These are phyloP conservation scores for Serendipita vermifera DNA, from an alignment of 768 basidiomycete genomes.

Conservation along the genomic window DNA sequence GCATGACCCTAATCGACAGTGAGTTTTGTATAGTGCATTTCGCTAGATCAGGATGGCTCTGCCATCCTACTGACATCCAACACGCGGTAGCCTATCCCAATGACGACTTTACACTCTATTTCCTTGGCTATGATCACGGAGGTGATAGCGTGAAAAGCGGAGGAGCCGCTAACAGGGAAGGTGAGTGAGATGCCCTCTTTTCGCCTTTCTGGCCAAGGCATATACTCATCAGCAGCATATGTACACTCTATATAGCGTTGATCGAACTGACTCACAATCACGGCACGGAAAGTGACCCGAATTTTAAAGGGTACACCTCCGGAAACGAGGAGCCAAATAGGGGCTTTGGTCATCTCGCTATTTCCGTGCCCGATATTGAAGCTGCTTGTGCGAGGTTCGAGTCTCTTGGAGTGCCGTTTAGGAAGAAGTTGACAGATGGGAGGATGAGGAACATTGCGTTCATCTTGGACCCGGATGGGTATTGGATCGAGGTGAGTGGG, in stretches of 20 bases:
- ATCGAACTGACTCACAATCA: conserved; percentile 84
- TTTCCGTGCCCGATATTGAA: conserved; percentile 72
- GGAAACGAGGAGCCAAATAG: conserved; percentile 77
- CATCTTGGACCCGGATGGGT: conserved; percentile 72
- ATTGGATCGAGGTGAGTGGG: neutral
- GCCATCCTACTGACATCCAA: conserved; percentile 24
- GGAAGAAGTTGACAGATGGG: conserved; percentile 77
- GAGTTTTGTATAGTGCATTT: too few relatives aligned
- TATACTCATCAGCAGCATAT: neutral
- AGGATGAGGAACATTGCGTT: conserved; percentile 79
- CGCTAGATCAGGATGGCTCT: neutral
- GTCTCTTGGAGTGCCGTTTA: conserved; percentile 63
- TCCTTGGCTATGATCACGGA: conserved; percentile 62
- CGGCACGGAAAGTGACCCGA: conserved; percentile 69
- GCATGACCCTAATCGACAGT: neutral
- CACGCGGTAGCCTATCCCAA: conserved; percentile 36
- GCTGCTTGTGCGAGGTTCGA: conserved; percentile 77
- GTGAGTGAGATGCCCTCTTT: conserved; percentile 28
- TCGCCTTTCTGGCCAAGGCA: neutral
- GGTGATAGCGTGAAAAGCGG: conserved; percentile 27
- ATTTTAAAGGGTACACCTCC: conserved; percentile 68
- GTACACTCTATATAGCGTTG: conserved; percentile 36
- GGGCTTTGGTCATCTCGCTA: conserved; percentile 29
- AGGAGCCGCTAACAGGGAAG: conserved; percentile 32
- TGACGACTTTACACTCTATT: conserved; percentile 64